Evolutionary conservation across 1,284 basidiomycete genomes (phyloP).

Genomic region (Violaceomyces palustris): DNA sequence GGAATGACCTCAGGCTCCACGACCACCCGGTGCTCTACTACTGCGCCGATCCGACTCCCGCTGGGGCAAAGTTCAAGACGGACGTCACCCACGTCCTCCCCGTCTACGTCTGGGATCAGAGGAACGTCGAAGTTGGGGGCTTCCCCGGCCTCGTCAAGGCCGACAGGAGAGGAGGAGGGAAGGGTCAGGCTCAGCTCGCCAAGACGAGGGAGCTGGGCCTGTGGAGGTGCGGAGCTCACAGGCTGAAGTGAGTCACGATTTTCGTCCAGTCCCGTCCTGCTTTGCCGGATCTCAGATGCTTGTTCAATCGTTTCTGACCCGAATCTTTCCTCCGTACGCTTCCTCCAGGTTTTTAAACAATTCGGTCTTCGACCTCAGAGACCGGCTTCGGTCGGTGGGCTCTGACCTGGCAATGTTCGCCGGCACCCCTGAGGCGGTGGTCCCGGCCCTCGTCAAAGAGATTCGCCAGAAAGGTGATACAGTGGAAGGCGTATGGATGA

Average conservation of each 20-base stretch:
- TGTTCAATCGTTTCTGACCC: no score
- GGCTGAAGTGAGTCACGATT: conserved; percentile 17
- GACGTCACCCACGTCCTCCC: conserved; percentile 40
- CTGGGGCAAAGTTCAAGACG: conserved; percentile 15
- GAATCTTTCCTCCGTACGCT: not conserved
- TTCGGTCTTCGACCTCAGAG: conserved; percentile 35
- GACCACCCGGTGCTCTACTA: conserved; percentile 43
- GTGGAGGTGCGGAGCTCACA: conserved; percentile 34
- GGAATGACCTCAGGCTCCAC: conserved; percentile 41
- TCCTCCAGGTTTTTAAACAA: conserved; percentile 26
- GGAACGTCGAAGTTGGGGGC: conserved; percentile 33
- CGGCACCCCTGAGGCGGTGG: conserved; percentile 32
- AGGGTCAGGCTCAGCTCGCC: conserved; percentile 12
- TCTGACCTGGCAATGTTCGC: conserved; percentile 39
- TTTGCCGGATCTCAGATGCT: not conserved
- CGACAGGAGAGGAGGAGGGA: conserved; percentile 4
- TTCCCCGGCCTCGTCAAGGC: conserved; percentile 25
- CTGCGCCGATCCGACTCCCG: conserved; percentile 16
- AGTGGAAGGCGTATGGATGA: conserved; percentile 56
- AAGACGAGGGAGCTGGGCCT: conserved; percentile 29
- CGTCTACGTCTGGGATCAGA: conserved; percentile 41
- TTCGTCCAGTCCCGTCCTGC: not conserved
- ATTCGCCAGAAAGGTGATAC: conserved; percentile 53
- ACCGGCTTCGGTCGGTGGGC: conserved; percentile 11
- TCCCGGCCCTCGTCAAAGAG: conserved; percentile 51